Evolutionary conservation across 768 basidiomycete species (phyloP).

Genomic region (Hypholoma fasciculare): DNA sequence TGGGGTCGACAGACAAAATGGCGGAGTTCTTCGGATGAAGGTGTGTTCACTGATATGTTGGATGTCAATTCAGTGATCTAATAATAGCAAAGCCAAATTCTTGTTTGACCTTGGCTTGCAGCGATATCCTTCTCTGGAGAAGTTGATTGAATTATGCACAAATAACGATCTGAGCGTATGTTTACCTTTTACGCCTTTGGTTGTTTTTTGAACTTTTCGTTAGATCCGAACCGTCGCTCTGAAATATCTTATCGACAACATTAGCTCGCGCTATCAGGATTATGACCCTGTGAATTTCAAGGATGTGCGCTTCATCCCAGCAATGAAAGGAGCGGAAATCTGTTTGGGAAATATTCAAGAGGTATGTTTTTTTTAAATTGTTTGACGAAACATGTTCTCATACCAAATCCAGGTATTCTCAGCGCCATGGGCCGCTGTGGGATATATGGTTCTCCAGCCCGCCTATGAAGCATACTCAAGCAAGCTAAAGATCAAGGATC

Average conservation of each 20-base stretch:
- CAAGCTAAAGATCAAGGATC: slow-evolving; percentile 69
- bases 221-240: slow-evolving; percentile 61
- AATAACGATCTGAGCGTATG: slow-evolving; percentile 43
- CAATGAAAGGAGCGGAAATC: slow-evolving; percentile 49
- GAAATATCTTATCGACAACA: slow-evolving; percentile 81
- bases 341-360: slow-evolving; percentile 65
- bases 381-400: not conserved
- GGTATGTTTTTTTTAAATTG: slow-evolving; percentile 35
- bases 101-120: slow-evolving; percentile 70
- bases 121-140: slow-evolving; percentile 65
- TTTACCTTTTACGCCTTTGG: not conserved
- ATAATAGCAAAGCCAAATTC: slow-evolving; percentile 62
- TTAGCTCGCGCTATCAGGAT: slow-evolving; percentile 54
- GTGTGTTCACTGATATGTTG: slow-evolving; percentile 36
- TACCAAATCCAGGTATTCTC: slow-evolving; percentile 59
- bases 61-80: not conserved
- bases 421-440: slow-evolving; percentile 68
- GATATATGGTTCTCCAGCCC: slow-evolving; percentile 69
- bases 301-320: slow-evolving; percentile 77
- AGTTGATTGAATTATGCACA: slow-evolving; percentile 70
- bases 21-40: slow-evolving; percentile 84
- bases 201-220: not conserved
- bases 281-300: slow-evolving; percentile 58
- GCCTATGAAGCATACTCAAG: slow-evolving; percentile 48
- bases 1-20: slow-evolving; percentile 85